phyloP scores from a whole-genome alignment of 2,329 filamentous ascomycete species.

The Fusarium metavorans region DNA sequence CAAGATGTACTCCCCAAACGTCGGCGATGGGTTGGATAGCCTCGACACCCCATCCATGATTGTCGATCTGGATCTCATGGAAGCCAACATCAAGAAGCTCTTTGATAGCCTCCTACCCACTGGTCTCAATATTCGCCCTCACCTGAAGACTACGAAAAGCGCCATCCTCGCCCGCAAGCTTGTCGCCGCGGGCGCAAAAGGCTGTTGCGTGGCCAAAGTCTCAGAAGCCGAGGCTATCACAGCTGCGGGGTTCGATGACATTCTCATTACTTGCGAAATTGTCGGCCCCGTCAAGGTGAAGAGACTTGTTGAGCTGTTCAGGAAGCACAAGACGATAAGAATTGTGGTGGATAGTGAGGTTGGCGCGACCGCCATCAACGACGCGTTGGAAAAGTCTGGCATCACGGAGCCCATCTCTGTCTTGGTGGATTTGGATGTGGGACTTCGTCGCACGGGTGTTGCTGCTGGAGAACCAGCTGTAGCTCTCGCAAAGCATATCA shows the following conservation, averaged over 20 bases:
- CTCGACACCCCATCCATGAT: constrained; percentile 69
- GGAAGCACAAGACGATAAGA: constrained; percentile 2
- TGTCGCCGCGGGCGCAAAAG: constrained; percentile 29
- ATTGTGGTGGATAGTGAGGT: constrained; percentile 28
- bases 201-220: constrained; percentile 33
- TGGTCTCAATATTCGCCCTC: constrained; percentile 46
- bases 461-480: not conserved
- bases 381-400: constrained; percentile 6
- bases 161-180: constrained; percentile 20
- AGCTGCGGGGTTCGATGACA: constrained; percentile 26
- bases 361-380: constrained; percentile 23
- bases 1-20: constrained; percentile 7
- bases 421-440: constrained; percentile 34
- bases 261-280: constrained; percentile 38
- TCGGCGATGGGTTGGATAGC: constrained; percentile 18
- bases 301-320: constrained; percentile 26
- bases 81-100: constrained; percentile 62
- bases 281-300: constrained; percentile 22
- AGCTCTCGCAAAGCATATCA: constrained; percentile 12
- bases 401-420: constrained; percentile 14
- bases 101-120: constrained; percentile 59
- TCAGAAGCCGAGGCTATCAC: constrained; percentile 34
- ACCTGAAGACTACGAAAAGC: constrained; percentile 36
- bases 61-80: constrained; percentile 64
- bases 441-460: constrained; percentile 20